Evolutionary conservation across 352 stramenopile species (phyloP).

Genomic region (Globisporangium spiculum): DNA sequence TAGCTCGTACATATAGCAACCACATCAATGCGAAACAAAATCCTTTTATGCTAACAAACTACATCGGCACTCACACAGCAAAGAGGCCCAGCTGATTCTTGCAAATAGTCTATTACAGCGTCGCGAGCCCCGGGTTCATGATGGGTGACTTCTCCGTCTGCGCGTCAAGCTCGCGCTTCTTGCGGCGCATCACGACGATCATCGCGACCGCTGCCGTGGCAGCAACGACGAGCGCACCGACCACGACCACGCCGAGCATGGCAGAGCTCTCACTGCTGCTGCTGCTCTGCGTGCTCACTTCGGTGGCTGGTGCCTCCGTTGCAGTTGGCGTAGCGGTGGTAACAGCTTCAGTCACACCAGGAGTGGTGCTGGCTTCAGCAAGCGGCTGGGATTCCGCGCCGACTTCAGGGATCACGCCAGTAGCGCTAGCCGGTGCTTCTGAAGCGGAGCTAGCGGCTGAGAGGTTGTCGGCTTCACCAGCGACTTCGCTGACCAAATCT

Average conservation of each 20-base stretch:
- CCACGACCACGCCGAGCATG: slow-evolving; percentile 11
- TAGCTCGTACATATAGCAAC: no score
- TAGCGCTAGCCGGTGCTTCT: neutral
- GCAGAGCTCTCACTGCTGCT: neutral
- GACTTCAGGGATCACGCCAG: neutral
- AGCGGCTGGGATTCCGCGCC: neutral
- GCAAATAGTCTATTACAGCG: slow-evolving; percentile 13
- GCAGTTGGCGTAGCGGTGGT: neutral
- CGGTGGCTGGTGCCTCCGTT: neutral
- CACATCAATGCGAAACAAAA: no score
- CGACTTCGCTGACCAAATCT: neutral
- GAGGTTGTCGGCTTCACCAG: slow-evolving; percentile 4
- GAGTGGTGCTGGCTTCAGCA: neutral
- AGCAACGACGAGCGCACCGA: slow-evolving; percentile 18
- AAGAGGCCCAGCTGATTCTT: no score
- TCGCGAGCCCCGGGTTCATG: slow-evolving; percentile 14
- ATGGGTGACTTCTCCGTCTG: slow-evolving; percentile 30
- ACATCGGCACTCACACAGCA: neutral
- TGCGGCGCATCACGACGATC: slow-evolving; percentile 30
- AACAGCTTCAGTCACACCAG: neutral
- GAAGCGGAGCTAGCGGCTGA: neutral
- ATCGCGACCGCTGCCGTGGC: slow-evolving; percentile 19
- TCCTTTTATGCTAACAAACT: no score
- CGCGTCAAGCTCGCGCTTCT: slow-evolving; percentile 30
- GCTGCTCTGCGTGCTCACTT: slow-evolving; percentile 7